Evolutionary conservation across 2,329 filamentous ascomycete genomes (phyloP), one percentile per base, ranked within the genome.

Genomic region (Ophiostoma quercus): DNA sequence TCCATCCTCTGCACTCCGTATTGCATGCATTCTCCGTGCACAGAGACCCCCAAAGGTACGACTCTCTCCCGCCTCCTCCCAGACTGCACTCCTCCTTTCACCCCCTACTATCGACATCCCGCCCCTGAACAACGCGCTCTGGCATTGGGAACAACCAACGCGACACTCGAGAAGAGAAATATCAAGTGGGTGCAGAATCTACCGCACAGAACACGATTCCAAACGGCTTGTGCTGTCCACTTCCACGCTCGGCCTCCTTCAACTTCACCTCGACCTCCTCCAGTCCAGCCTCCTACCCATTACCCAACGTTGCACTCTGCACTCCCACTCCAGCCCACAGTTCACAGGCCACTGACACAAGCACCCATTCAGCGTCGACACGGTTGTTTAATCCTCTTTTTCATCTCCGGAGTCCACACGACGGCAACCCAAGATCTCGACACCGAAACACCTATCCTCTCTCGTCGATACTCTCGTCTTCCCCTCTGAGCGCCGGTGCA

Each of bases 61-160:
- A 22, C 66, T 41, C 25, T 34, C 47, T 39, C 51, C 25, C 65
- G 37, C 37, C 65, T 62, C 62, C 32, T 47, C 62, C 63, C 47
- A 29, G 34, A 47, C 39, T 41, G 39, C 39, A 41, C 39, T 41
- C 39, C 39, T 51, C 51, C 32, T 43, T 54, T 57, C 12, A 41
- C 47, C 34, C 34, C 47, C 34, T 51, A 67, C 29, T 39, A 29
- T 65, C 34, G n/a, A 14, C 37, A 51, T 62, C 69, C 67, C 62
- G 62, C 60, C 67, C 62, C 69, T 71, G 63, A 67, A 67, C 62
- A 37, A 37, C 69, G 69, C 67, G 67, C 67, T 47, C 22, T 47
- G 54, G 41, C 62, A 32, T 43, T 47, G 25, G 19, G 37, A 43
- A 70, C 12, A 57, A 16, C 51, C 34, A 70, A 68, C 69, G 66